A percentile compares a stretch with the other conserved stretches of the same genome.
Evolutionary conservation across 2,329 filamentous ascomycete genomes (phyloP).

Genomic region (Diaporthe sp.): DNA sequence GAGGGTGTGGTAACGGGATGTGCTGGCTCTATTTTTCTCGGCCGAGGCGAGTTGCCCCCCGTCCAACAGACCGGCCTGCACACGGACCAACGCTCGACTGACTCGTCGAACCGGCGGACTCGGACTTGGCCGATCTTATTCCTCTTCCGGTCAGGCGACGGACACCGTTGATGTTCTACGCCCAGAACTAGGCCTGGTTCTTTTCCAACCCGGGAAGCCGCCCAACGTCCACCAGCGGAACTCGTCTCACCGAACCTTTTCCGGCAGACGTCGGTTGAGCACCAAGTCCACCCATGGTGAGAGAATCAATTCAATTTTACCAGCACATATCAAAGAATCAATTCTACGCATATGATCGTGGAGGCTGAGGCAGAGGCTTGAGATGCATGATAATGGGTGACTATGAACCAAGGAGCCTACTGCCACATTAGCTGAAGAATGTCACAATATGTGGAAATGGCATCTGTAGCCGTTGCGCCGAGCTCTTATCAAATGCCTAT

Average conservation of each 20-base stretch:
- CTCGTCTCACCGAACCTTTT: not conserved
- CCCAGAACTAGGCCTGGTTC: not conserved
- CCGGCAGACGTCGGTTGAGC: not conserved
- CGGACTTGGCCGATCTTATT: conserved; percentile 25
- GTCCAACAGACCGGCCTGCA: not conserved
- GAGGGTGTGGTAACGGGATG: not conserved
- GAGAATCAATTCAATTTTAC: not conserved
- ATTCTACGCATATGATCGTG: not conserved
- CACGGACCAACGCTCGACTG: conserved; percentile 12
- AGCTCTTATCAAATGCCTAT: not conserved
- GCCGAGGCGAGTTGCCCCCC: conserved; percentile 5
- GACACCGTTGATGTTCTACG: not conserved
- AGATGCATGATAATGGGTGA: not conserved
- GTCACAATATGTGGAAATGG: not conserved
- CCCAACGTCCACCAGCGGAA: too few relatives aligned
- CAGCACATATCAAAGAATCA: not conserved
- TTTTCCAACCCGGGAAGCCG: too few relatives aligned
- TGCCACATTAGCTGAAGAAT: not conserved
- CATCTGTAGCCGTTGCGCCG: not conserved
- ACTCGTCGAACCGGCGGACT: conserved; percentile 18
- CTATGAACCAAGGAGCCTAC: not conserved
- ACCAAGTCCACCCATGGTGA: not conserved
- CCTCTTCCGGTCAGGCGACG: not conserved
- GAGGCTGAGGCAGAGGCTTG: not conserved
- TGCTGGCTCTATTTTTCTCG: not conserved